phyloP scores from a whole-genome alignment of 2,329 filamentous ascomycete species.

The Pseudogymnoascus sp. region DNA sequence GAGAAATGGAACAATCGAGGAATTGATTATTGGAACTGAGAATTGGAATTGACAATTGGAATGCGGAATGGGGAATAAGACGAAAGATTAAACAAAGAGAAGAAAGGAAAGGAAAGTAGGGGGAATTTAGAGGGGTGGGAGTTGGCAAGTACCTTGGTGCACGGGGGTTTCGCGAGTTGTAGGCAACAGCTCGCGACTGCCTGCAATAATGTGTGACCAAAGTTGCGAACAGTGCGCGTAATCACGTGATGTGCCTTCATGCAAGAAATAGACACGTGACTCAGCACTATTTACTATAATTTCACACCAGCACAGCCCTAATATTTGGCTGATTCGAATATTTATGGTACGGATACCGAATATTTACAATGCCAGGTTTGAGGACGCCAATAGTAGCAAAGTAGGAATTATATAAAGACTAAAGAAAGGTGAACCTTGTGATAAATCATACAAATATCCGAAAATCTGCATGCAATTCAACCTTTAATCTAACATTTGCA shows the following conservation, averaged over 20 bases:
- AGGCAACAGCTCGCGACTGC: not conserved
- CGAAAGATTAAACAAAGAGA: not conserved
- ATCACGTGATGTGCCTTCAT: not conserved
- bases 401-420: no score
- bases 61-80: not conserved
- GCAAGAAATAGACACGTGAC: no score
- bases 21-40: not conserved
- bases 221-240: not conserved
- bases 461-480: no score
- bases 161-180: not conserved
- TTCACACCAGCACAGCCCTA: no score
- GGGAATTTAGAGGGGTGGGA: not conserved
- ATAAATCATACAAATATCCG: no score
- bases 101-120: not conserved
- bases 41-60: not conserved
- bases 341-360: no score
- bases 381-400: no score
- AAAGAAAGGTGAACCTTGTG: no score
- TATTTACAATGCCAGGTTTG: no score
- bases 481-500: no score
- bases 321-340: no score
- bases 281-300: no score
- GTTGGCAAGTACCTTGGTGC: not conserved
- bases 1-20: not conserved
- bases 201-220: not conserved